Evolutionary conservation across 2,329 filamentous ascomycete genomes (phyloP).

Genomic region (Colletotrichum spaethianum): DNA sequence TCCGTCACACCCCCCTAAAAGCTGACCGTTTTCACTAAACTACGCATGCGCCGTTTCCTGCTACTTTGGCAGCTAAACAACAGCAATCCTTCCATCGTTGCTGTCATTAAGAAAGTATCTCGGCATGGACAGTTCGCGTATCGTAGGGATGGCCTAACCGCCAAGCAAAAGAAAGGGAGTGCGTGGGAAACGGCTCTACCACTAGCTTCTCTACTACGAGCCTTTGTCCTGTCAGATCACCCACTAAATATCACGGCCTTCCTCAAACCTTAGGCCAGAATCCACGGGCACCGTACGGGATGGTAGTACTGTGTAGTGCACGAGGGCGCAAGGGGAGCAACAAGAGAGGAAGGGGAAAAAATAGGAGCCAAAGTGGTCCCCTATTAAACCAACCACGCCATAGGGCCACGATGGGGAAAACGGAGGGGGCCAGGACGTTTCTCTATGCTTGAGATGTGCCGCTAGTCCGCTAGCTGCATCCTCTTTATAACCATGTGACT

Average conservation of each 20-base stretch:
- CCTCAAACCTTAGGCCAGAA: conserved; percentile 12
- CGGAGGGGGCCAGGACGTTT: conserved; percentile 15
- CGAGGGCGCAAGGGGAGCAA: not conserved
- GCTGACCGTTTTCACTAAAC: conserved; percentile 3
- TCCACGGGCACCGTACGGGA: conserved; percentile 11
- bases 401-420: conserved; percentile 40
- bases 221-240: conserved; percentile 33
- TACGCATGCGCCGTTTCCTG: conserved; percentile 3
- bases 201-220: conserved; percentile 5
- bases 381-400: conserved; percentile 33
- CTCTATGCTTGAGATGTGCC: conserved; percentile 24
- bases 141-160: not conserved
- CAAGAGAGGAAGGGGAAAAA: conserved; percentile 1
- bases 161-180: not conserved
- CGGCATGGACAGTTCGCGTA: not conserved
- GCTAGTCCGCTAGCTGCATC: conserved; percentile 40
- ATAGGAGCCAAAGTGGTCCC: conserved; percentile 35
- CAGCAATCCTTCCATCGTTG: not conserved
- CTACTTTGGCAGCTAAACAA: not conserved
- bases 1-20: not conserved
- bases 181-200: not conserved
- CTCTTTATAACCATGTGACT: conserved; percentile 41
- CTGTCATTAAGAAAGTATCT: not conserved
- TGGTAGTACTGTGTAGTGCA: not conserved
- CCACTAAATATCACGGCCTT: conserved; percentile 9